Percentiles rank a stretch among this genome's conserved stretches.
phyloP scores from a whole-genome alignment of 805 yeast genomes.

The Ogataea dorogensis region DNA sequence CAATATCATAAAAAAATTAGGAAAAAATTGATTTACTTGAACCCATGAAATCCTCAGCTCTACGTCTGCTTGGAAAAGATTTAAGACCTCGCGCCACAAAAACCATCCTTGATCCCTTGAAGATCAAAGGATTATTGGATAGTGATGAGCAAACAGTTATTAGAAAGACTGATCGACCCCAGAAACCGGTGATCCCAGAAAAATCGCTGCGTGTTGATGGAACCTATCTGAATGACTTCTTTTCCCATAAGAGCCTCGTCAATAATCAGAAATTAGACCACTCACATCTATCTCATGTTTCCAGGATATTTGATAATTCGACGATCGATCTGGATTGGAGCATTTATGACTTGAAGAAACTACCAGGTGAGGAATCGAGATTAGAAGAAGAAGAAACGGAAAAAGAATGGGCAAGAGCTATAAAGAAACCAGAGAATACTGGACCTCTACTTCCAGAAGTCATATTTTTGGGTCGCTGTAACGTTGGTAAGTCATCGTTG shows the following conservation, averaged over 20 bases:
- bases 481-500: slow-evolving; percentile 83
- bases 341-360: slow-evolving; percentile 46
- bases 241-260: slow-evolving; percentile 14
- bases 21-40: no score
- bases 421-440: neutral
- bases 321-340: slow-evolving; percentile 60
- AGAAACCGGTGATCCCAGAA: neutral
- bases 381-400: no score
- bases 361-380: slow-evolving; percentile 51
- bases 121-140: neutral
- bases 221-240: slow-evolving; percentile 17
- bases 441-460: slow-evolving; percentile 62
- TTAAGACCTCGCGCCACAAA: neutral
- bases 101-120: neutral
- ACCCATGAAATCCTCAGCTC: neutral
- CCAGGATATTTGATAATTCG: slow-evolving; percentile 47
- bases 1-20: no score
- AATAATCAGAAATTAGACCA: slow-evolving; percentile 7
- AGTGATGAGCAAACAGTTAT: no score
- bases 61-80: neutral
- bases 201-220: slow-evolving; percentile 18
- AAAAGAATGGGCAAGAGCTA: no score
- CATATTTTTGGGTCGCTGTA: slow-evolving; percentile 74
- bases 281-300: slow-evolving; percentile 15
- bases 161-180: no score